These are phyloP conservation scores for Capsicum rhomboideum DNA, from an alignment of 257 asterid species.

Conservation along the genomic window DNA sequence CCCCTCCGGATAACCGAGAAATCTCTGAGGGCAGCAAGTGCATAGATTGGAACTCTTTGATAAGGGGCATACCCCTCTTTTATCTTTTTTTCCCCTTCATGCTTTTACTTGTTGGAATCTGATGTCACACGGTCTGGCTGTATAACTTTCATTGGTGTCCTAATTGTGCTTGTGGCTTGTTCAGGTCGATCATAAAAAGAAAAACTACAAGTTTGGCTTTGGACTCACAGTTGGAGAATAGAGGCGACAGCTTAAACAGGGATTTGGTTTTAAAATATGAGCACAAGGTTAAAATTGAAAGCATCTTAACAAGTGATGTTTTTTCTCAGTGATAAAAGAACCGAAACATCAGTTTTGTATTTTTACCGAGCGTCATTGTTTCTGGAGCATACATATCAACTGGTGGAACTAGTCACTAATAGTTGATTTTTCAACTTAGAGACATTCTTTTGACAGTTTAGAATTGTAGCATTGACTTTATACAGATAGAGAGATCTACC, in stretches of 20 bases:
- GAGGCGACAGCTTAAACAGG: background rate
- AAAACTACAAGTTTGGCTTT: conserved; percentile 14
- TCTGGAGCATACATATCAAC: no score
- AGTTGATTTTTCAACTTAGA: background rate
- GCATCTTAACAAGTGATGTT: background rate
- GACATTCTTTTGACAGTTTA: background rate
- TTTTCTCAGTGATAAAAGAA: background rate
- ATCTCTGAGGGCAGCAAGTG: no score
- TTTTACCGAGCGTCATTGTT: background rate
- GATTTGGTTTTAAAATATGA: background rate
- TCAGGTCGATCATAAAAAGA: conserved; percentile 12
- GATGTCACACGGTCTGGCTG: no score
- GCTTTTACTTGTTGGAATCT: no score
- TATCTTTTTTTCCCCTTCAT: no score
- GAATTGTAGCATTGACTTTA: background rate
- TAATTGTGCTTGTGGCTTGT: background rate
- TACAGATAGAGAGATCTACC: no score
- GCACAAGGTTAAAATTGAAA: background rate
- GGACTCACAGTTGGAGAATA: background rate
- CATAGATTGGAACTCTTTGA: no score
- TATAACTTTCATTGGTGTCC: background rate
- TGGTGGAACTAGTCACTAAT: no score
- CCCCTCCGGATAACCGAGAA: background rate
- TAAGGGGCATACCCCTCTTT: no score
- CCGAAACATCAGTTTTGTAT: background rate